Evolutionary conservation across 805 yeast genomes (phyloP).

Genomic region (Torulaspora microellipsoides): DNA sequence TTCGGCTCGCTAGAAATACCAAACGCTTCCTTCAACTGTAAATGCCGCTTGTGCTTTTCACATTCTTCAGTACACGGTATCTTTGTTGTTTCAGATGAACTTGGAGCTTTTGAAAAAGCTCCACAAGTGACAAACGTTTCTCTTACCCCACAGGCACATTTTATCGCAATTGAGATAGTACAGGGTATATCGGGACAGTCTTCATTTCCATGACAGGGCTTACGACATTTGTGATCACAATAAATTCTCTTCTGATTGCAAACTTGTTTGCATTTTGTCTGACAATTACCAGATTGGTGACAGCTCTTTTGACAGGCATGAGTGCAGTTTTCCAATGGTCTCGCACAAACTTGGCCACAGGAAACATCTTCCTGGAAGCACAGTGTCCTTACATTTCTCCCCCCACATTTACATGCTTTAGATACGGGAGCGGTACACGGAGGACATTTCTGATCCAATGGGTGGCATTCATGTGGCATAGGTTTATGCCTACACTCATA

Average conservation of each 20-base stretch:
- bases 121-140: constrained; percentile 51
- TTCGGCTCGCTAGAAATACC: constrained; percentile 24
- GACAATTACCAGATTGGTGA: constrained; percentile 57
- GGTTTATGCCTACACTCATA: constrained; percentile 66
- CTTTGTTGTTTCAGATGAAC: constrained; percentile 35
- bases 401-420: constrained; percentile 61
- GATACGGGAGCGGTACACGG: constrained; percentile 62
- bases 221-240: constrained; percentile 68
- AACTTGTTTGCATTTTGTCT: constrained; percentile 48
- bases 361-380: constrained; percentile 66
- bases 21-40: constrained; percentile 60
- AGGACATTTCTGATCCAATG: constrained; percentile 61
- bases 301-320: constrained; percentile 53
- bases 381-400: constrained; percentile 49
- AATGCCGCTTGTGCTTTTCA: constrained; percentile 53
- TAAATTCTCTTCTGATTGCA: constrained; percentile 50
- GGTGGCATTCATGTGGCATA: constrained; percentile 73
- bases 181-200: constrained; percentile 56
- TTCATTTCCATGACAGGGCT: constrained; percentile 58
- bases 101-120: constrained; percentile 36
- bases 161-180: constrained; percentile 43
- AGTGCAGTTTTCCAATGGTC: constrained; percentile 42
- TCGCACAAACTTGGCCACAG: constrained; percentile 64
- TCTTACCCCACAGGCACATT: constrained; percentile 64
- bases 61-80: constrained; percentile 72